Conservation (phyloP, 495 filamentous ascomycete species). For the Letharia lupina region DNA sequence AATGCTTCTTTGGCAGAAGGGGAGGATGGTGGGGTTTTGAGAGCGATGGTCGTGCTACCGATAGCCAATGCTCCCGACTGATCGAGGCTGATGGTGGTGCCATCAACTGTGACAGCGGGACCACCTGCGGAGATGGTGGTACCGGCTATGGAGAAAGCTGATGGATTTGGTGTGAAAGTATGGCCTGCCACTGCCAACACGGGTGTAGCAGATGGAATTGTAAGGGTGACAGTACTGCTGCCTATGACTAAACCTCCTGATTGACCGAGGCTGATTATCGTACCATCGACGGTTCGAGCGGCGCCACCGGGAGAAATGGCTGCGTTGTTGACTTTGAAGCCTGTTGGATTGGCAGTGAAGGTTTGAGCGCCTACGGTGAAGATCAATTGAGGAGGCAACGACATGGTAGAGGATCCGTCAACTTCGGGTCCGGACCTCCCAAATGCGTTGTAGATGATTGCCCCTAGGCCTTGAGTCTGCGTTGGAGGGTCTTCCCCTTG, state of each 20-base stretch:
- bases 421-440: not conserved
- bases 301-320: constrained; percentile 15
- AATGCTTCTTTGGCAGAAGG: not conserved
- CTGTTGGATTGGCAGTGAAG: constrained; percentile 9
- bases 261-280: not conserved
- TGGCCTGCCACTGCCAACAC: not conserved
- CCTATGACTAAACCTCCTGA: constrained; percentile 1
- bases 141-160: not conserved
- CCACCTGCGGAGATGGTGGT: not conserved
- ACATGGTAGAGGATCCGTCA: constrained; percentile 1
- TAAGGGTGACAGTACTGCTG: not conserved
- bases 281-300: constrained; percentile 6
- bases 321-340: constrained; percentile 4
- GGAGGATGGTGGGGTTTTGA: not conserved
- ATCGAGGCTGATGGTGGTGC: not conserved
- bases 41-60: not conserved
- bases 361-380: constrained; percentile 13
- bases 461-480: constrained; percentile 3
- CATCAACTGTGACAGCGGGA: not conserved
- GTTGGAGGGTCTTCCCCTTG: not conserved
- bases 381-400: constrained; percentile 3
- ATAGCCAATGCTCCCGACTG: not conserved
- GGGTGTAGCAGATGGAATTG: not conserved
- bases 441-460: constrained; percentile 11
- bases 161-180: not conserved